Evolutionary conservation across 495 filamentous ascomycete genomes (phyloP).

Genomic region (Tuber calosporum): DNA sequence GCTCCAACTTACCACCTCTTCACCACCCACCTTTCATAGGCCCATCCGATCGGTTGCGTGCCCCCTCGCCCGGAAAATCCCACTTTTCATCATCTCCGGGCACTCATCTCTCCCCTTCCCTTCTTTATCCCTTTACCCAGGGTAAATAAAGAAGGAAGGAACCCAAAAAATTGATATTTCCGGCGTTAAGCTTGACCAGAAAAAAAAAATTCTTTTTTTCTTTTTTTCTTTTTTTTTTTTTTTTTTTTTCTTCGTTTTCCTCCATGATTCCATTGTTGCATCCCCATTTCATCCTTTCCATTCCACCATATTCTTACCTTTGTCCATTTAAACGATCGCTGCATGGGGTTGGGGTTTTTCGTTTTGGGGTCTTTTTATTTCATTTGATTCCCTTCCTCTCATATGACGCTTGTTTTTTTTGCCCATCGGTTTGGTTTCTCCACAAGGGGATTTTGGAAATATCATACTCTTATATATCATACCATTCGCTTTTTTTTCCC

Average conservation of each 20-base stretch:
- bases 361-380: conserved; percentile 3
- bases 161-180: background rate
- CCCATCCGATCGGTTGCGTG: background rate
- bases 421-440: conserved; percentile 8
- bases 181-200: background rate
- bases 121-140: background rate
- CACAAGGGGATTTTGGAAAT: background rate
- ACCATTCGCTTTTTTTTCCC: conserved; percentile 17
- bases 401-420: conserved; percentile 23
- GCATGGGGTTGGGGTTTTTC: conserved; percentile 21
- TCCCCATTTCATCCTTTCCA: conserved; percentile 6
- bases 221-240: conserved; percentile 10
- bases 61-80: background rate
- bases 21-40: background rate
- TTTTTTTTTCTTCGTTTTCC: conserved; percentile 17
- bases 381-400: conserved; percentile 12
- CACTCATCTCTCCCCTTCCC: background rate
- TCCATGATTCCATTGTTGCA: conserved; percentile 29
- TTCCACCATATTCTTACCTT: conserved; percentile 10
- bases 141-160: background rate
- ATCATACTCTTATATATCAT: conserved; percentile 22
- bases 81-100: background rate
- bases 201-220: conserved; percentile 7
- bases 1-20: background rate
- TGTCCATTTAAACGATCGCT: conserved; percentile 20